phyloP scores from a whole-genome alignment of 768 basidiomycete genomes.

The Amanita molliuscula region DNA sequence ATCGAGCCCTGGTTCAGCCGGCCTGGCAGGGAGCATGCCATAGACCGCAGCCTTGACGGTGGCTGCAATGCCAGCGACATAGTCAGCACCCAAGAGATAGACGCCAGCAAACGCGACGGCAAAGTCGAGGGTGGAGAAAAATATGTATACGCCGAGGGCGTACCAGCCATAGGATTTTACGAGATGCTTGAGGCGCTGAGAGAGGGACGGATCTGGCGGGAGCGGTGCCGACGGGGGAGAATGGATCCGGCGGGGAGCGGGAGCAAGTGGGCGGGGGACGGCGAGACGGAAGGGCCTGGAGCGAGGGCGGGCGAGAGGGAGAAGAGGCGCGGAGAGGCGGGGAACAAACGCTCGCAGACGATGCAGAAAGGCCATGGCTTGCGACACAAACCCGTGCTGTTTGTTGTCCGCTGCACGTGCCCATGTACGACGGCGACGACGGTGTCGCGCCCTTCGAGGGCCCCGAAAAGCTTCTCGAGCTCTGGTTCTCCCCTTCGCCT shows the following conservation, averaged over 20 bases:
- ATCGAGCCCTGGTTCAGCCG: conserved; percentile 58
- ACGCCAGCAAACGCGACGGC: conserved; percentile 75
- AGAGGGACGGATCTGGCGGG: conserved; percentile 45
- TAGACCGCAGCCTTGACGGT: conserved; percentile 41
- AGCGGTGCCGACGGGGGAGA: conserved; percentile 12
- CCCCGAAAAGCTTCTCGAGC: conserved; percentile 90
- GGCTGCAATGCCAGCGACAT: conserved; percentile 62
- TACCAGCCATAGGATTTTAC: conserved; percentile 95
- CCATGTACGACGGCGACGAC: conserved; percentile 19
- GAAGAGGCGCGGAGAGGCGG: neutral
- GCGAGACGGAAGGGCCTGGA: conserved; percentile 4
- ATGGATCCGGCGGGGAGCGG: conserved; percentile 6
- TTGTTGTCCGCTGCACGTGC: neutral
- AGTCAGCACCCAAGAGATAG: conserved; percentile 83
- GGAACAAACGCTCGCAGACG: neutral
- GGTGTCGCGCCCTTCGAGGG: conserved; percentile 71
- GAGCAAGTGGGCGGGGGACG: conserved; percentile 2
- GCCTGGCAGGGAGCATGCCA: conserved; percentile 35
- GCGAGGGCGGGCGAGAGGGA: conserved; percentile 15
- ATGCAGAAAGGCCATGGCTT: neutral
- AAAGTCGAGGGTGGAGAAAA: conserved; percentile 73
- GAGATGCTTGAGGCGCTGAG: conserved; percentile 68
- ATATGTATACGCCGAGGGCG: conserved; percentile 81
- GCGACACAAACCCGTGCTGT: neutral
- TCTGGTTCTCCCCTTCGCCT: conserved; percentile 89